Conservation (phyloP, 805 yeast species). For the Wickerhamomyces tratensis region DNA sequence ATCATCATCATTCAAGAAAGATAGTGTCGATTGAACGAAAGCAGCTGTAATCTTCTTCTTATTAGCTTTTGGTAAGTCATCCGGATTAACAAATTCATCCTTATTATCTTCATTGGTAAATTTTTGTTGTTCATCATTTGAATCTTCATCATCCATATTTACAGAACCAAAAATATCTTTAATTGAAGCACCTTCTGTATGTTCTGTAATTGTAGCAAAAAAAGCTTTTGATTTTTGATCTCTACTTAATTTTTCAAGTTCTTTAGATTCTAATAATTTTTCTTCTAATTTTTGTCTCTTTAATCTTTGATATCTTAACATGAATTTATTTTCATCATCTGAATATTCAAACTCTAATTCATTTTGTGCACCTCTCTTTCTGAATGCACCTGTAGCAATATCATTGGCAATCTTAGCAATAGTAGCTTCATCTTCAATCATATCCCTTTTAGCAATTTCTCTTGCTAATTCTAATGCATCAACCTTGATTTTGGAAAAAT, state of each 20-base stretch:
- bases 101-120: conserved; percentile 20
- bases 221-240: conserved; percentile 57
- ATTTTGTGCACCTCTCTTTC: conserved; percentile 43
- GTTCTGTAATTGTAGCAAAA: conserved; percentile 52
- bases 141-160: conserved; percentile 20
- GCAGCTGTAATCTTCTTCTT: conserved; percentile 37
- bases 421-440: conserved; percentile 50
- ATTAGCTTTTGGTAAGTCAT: conserved; percentile 18
- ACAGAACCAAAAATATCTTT: conserved; percentile 22
- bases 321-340: conserved; percentile 64
- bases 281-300: conserved; percentile 34
- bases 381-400: conserved; percentile 60
- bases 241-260: conserved; percentile 32
- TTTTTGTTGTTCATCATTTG: conserved; percentile 17
- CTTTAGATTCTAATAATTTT: conserved; percentile 36
- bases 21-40: conserved; percentile 46
- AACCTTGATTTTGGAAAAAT: conserved; percentile 45
- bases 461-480: conserved; percentile 50
- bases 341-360: conserved; percentile 56
- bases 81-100: conserved; percentile 13
- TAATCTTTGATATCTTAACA: conserved; percentile 32
- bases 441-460: conserved; percentile 49
- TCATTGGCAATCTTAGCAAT: conserved; percentile 63
- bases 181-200: conserved; percentile 19
- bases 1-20: conserved; percentile 34